Evolutionary conservation across 805 yeast genomes (phyloP), one percentile per base, ranked within the genome.

Genomic region (Candida stauntonica): DNA sequence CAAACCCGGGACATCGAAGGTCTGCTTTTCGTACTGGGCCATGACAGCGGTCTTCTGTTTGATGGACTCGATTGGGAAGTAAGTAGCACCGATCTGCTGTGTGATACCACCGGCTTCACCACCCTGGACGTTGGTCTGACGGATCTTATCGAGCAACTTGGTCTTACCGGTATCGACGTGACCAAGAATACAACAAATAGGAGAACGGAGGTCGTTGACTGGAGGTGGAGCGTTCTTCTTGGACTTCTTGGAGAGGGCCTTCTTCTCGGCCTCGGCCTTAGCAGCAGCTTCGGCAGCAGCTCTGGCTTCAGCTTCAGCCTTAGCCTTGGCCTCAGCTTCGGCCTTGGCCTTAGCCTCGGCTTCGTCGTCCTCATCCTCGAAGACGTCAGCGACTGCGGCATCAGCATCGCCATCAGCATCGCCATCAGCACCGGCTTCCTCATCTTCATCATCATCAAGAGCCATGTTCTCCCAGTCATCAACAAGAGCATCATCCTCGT

Each of bases 81-180:
- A 93, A 17, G 99, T 93, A 40, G 99, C 99, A 78, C 99, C 99
- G 61, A 93, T 93, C 69, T 93, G 99, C 75, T 93, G 99, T 49
- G 99, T 93, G 63, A 93, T 93, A 72, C 99, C 99, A 72, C 99
- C 99, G 39, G 99, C 99, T 71, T 93, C 99, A 60, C 99, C 99
- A 63, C 97, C 99, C 72, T 93, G 99, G 45, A 93, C 99, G 60
- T 93, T 93, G 29, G 98, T 93, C 71, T 91, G 97, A 71, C 99
- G 91, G 53, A 93, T 81, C 67, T 93, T 93, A 62, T 93, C 99
- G 62, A 93, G 74, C 50, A 93, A 76, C 63, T 93, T 93, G 51
- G 99, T 93, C 68, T 93, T 93, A 81, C 99, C 99, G 42, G 99
- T 93, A 75, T 93, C 99, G 66, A 93, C 99, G 72, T 93, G 99